Evolutionary conservation across 345 rosid genomes (phyloP).

Genomic region (Schrenkiella parvula): DNA sequence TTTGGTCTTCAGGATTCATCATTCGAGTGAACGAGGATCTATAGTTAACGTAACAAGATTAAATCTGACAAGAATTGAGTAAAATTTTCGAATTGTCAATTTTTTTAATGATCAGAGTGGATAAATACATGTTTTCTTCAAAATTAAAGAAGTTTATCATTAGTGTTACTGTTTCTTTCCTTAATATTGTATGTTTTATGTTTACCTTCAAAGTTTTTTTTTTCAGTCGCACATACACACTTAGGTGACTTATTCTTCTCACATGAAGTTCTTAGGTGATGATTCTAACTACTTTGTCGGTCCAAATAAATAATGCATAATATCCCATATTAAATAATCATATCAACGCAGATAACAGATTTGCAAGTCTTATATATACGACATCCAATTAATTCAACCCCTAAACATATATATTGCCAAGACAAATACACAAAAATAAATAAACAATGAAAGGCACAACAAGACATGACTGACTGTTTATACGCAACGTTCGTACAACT

Average conservation of each 20-base stretch:
- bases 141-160: background rate
- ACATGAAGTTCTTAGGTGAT: too few relatives aligned
- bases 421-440: background rate
- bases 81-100: too few relatives aligned
- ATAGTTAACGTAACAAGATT: too few relatives aligned
- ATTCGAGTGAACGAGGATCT: background rate
- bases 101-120: background rate
- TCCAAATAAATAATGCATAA: constrained; percentile 25
- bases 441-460: constrained; percentile 31
- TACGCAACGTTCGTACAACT: constrained; percentile 18
- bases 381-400: background rate
- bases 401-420: background rate
- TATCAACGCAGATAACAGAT: constrained; percentile 23
- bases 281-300: constrained; percentile 31
- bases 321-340: constrained; percentile 27
- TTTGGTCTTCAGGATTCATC: constrained; percentile 30
- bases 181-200: background rate
- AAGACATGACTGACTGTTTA: constrained; percentile 31
- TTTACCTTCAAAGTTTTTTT: background rate
- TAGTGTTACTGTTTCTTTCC: background rate
- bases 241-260: too few relatives aligned
- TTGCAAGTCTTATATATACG: constrained; percentile 5
- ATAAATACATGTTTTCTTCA: background rate
- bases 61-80: background rate
- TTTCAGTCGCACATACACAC: background rate